Conservation (phyloP, 1,139 yeast genomes). For the Hyphopichia wangnamkhiaoensis region DNA sequence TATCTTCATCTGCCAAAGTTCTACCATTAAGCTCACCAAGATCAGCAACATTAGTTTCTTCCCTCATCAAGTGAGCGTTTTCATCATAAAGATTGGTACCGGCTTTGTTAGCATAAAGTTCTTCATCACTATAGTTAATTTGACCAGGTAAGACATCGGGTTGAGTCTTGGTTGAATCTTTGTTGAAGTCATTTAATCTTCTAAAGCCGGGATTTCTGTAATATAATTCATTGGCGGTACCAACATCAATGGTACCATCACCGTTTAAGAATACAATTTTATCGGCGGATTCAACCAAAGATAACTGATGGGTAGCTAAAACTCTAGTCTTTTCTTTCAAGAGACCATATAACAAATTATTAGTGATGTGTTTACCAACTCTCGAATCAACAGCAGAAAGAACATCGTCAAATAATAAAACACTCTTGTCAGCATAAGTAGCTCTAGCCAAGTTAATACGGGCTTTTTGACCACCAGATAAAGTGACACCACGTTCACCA, state of each 20-base stretch:
- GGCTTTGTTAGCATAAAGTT: neutral
- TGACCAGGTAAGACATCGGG: slow-evolving; percentile 1
- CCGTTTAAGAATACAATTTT: slow-evolving; percentile 33
- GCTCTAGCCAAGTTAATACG: slow-evolving; percentile 46
- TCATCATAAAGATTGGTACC: slow-evolving; percentile 3
- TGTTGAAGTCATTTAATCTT: slow-evolving; percentile 27
- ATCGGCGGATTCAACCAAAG: slow-evolving; percentile 34
- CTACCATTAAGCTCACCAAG: slow-evolving; percentile 20
- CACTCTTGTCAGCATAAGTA: slow-evolving; percentile 34
- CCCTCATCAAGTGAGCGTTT: slow-evolving; percentile 5
- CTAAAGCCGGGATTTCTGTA: slow-evolving; percentile 25
- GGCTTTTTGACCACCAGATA: slow-evolving; percentile 47
- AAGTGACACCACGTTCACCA: slow-evolving; percentile 45
- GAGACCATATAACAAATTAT: slow-evolving; percentile 32
- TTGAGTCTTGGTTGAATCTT: slow-evolving; percentile 21
- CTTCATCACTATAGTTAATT: slow-evolving; percentile 15
- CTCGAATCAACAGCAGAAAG: slow-evolving; percentile 44
- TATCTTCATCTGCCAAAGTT: slow-evolving; percentile 39
- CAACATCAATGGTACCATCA: slow-evolving; percentile 36
- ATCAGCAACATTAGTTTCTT: slow-evolving; percentile 2
- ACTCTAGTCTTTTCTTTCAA: slow-evolving; percentile 31
- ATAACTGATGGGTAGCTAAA: slow-evolving; percentile 43
- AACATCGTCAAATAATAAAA: slow-evolving; percentile 42
- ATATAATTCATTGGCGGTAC: slow-evolving; percentile 29
- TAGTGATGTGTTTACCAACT: slow-evolving; percentile 41